A percentile compares a stretch with the other conserved stretches of the same genome.
These are phyloP conservation scores for Lodderomyces parapsilosis DNA, from an alignment of 1,139 yeast genomes.

Conservation along the genomic window DNA sequence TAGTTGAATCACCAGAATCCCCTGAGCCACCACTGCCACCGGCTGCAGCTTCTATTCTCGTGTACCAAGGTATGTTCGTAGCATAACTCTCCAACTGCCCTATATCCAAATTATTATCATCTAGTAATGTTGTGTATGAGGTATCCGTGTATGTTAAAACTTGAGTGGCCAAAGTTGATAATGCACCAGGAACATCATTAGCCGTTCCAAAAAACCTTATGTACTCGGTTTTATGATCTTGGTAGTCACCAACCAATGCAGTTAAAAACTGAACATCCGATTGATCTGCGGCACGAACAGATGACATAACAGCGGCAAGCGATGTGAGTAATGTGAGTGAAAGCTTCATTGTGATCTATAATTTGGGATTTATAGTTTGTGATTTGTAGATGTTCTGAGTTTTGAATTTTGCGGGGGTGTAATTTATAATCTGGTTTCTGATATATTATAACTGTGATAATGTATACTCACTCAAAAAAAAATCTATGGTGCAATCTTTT, in stretches of 20 bases:
- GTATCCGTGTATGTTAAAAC: slow-evolving; percentile 40
- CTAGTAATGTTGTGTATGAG: slow-evolving; percentile 41
- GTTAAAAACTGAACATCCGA: slow-evolving; percentile 38
- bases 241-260: slow-evolving; percentile 39
- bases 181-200: slow-evolving; percentile 28
- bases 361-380: too few relatives aligned
- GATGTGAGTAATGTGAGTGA: slow-evolving; percentile 16
- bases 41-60: slow-evolving; percentile 27
- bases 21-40: slow-evolving; percentile 11
- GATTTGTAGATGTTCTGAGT: too few relatives aligned
- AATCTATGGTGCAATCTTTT: too few relatives aligned
- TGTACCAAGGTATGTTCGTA: slow-evolving; percentile 44
- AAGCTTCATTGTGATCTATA: slow-evolving; percentile 2
- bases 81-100: slow-evolving; percentile 33
- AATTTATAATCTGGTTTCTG: too few relatives aligned
- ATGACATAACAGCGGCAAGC: slow-evolving; percentile 12
- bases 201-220: slow-evolving; percentile 36
- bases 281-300: slow-evolving; percentile 22
- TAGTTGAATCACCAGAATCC: slow-evolving; percentile 11
- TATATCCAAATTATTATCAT: slow-evolving; percentile 23
- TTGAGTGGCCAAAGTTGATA: slow-evolving; percentile 35
- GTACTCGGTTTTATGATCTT: slow-evolving; percentile 26
- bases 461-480: too few relatives aligned
- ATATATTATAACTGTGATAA: not conserved
- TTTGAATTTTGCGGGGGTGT: too few relatives aligned